phyloP scores from a whole-genome alignment of 257 asterid genomes.

The Petunia secreta region DNA sequence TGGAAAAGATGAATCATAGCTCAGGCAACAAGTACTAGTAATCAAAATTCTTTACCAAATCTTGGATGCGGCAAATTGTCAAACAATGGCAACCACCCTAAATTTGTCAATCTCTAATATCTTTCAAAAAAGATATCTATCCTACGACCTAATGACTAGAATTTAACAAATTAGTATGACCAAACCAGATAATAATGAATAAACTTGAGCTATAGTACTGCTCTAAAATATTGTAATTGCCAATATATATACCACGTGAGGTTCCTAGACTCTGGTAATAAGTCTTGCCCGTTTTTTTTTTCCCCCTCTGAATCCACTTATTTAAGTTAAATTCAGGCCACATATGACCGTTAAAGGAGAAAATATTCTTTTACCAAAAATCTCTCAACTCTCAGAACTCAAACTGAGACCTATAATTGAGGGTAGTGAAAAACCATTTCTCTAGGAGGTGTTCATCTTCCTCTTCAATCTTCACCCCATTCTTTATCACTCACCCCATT shows the following conservation, averaged over 20 bases:
- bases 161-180: not conserved
- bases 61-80: not conserved
- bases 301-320: no score
- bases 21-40: not conserved
- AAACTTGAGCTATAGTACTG: not conserved
- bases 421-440: no score
- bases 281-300: not conserved
- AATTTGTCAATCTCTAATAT: not conserved
- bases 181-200: not conserved
- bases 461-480: not conserved
- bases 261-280: not conserved
- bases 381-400: no score
- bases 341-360: no score
- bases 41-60: not conserved
- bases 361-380: no score
- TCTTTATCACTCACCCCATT: not conserved
- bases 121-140: not conserved
- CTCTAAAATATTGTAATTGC: not conserved
- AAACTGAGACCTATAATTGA: no score
- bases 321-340: no score
- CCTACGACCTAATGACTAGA: not conserved
- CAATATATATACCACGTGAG: not conserved
- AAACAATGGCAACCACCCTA: constrained; percentile 1
- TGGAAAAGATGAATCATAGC: not conserved
- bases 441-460: not conserved